Conservation (phyloP, 768 basidiomycete species). For the Serendipita vermifera region DNA sequence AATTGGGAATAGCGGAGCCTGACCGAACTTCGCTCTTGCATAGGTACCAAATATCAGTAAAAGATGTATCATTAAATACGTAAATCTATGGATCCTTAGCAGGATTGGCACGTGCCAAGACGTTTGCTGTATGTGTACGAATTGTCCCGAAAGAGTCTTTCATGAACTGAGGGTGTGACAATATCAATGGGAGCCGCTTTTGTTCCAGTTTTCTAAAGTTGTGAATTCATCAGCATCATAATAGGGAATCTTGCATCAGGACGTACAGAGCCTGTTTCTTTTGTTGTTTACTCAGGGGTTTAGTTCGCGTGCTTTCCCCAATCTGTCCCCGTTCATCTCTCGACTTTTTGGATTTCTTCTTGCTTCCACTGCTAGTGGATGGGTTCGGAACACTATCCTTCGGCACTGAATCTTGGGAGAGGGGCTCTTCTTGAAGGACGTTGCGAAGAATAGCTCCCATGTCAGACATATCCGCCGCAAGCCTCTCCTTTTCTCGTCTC, state of each 20-base stretch:
- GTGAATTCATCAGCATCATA: neutral
- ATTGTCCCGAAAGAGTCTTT: conserved; percentile 7
- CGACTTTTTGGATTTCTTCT: neutral
- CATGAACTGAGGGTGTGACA: neutral
- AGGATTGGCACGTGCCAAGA: neutral
- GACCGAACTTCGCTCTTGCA: too few relatives aligned
- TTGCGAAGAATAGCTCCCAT: neutral
- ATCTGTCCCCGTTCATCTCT: neutral
- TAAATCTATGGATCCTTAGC: too few relatives aligned
- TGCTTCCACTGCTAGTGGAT: neutral
- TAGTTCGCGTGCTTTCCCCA: conserved; percentile 2
- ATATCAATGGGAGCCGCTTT: neutral
- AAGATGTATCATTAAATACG: too few relatives aligned
- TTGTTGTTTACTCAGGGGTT: neutral
- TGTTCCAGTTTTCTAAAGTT: neutral
- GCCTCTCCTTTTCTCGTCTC: neutral
- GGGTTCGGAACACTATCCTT: neutral
- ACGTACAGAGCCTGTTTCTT: neutral
- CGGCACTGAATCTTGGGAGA: neutral
- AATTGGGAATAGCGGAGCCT: too few relatives aligned
- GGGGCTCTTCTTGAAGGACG: neutral
- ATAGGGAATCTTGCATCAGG: neutral
- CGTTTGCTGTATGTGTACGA: conserved; percentile 1
- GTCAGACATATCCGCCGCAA: neutral
- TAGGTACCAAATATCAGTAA: too few relatives aligned